These are phyloP conservation scores for Chloropicon primus DNA, from an alignment of 139 green algal species.

Conservation along the genomic window DNA sequence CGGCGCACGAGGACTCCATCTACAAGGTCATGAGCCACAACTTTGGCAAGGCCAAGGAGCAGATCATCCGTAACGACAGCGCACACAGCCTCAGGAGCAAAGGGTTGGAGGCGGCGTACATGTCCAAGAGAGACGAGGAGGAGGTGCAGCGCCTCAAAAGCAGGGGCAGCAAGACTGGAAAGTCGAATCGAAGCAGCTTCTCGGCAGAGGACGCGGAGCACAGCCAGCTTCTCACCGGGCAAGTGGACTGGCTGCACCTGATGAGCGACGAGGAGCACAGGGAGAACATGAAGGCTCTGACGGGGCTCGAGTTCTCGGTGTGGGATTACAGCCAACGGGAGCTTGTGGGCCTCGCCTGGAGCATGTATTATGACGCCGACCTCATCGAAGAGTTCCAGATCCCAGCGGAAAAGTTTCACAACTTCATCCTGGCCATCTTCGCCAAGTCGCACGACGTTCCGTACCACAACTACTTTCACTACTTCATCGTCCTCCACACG, in stretches of 20 bases:
- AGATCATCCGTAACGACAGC: background rate
- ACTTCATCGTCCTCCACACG: conserved; percentile 47
- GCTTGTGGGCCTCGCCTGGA: background rate
- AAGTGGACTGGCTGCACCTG: no score
- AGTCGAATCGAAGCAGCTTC: no score
- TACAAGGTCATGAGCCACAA: background rate
- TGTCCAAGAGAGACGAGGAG: background rate
- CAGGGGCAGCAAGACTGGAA: background rate
- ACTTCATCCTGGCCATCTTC: conserved; percentile 40
- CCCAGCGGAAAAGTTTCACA: background rate
- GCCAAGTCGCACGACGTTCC: conserved; percentile 45
- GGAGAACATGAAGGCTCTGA: background rate
- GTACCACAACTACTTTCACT: conserved; percentile 62
- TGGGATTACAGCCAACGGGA: background rate
- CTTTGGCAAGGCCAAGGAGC: background rate
- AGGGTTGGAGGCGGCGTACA: background rate
- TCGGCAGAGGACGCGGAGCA: no score
- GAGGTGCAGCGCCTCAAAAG: background rate
- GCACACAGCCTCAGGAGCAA: background rate
- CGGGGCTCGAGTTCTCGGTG: background rate
- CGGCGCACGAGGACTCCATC: background rate
- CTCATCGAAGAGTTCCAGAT: conserved; percentile 3
- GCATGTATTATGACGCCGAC: background rate
- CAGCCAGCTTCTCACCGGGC: no score
- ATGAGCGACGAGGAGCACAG: background rate